These are phyloP conservation scores for Wickerhamomyces sp. DNA, from an alignment of 1,139 yeast genomes.

Conservation along the genomic window DNA sequence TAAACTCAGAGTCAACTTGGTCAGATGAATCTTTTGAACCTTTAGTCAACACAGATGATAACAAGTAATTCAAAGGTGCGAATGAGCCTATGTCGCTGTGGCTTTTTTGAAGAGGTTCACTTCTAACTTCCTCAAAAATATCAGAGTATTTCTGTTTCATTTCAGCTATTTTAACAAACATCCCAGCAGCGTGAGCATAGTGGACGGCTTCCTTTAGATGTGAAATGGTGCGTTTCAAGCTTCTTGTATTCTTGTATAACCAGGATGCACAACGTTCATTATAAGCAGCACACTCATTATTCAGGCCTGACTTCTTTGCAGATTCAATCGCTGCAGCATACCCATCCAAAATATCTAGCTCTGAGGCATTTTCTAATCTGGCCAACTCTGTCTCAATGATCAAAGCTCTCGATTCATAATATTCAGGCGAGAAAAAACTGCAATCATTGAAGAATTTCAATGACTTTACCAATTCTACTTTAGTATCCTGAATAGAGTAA, in stretches of 20 bases:
- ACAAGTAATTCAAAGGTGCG: conserved; percentile 13
- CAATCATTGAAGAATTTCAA: conserved; percentile 8
- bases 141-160: conserved; percentile 13
- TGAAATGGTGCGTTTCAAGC: conserved; percentile 10
- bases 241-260: conserved; percentile 33
- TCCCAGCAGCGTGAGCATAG: conserved; percentile 5
- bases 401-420: conserved; percentile 10
- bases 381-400: conserved; percentile 12
- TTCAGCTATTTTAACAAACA: not conserved
- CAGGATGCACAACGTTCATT: conserved; percentile 45
- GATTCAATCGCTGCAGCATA: conserved; percentile 44
- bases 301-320: conserved; percentile 31
- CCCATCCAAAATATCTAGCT: conserved; percentile 38
- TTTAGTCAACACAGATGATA: conserved; percentile 14
- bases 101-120: conserved; percentile 4
- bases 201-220: conserved; percentile 15
- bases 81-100: conserved; percentile 6
- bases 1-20: conserved; percentile 15
- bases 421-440: conserved; percentile 9
- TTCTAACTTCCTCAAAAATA: conserved; percentile 10
- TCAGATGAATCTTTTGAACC: conserved; percentile 7
- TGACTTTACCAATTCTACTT: not conserved
- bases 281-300: conserved; percentile 40
- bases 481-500: conserved; percentile 3
- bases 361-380: conserved; percentile 20